phyloP scores from a whole-genome alignment of 2,329 filamentous ascomycete species.

The Helminthosporium solani region DNA sequence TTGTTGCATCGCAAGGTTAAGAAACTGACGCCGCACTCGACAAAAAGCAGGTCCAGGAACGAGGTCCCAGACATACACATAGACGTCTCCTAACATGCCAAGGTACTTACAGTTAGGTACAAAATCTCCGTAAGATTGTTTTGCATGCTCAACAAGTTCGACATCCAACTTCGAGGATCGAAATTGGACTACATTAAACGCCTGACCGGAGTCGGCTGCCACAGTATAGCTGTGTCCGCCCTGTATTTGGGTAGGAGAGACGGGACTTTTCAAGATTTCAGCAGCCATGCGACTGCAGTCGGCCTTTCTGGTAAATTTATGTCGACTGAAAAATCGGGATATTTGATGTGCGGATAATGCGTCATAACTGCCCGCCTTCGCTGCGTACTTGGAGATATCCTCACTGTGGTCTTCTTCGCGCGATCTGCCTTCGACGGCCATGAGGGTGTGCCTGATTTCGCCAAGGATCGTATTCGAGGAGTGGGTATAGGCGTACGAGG shows the following conservation, averaged over 20 bases:
- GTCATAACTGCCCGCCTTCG: conserved; percentile 15
- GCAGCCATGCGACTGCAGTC: conserved; percentile 14
- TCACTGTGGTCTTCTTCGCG: conserved; percentile 13
- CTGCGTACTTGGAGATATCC: conserved; percentile 15
- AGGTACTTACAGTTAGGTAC: conserved; percentile 10
- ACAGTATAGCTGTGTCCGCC: conserved; percentile 15
- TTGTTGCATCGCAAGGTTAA: conserved; percentile 7
- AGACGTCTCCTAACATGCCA: conserved; percentile 9
- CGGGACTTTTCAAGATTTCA: conserved; percentile 13
- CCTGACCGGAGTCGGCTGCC: conserved; percentile 10
- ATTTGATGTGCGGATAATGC: conserved; percentile 16
- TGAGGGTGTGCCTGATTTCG: no score
- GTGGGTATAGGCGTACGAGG: no score
- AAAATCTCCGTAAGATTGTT: conserved; percentile 11
- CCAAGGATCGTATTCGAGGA: no score
- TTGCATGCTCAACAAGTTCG: conserved; percentile 7
- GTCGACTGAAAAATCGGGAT: conserved; percentile 15
- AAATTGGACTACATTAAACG: conserved; percentile 10
- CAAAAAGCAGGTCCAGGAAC: conserved; percentile 13
- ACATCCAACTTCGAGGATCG: conserved; percentile 9
- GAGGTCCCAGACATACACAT: conserved; percentile 7
- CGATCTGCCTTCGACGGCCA: no score
- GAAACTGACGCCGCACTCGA: conserved; percentile 12
- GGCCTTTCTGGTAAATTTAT: conserved; percentile 15
- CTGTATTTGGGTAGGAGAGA: conserved; percentile 15